Percentiles rank a stretch among this genome's conserved stretches.
These are phyloP conservation scores for Lactarius trivialis DNA, from an alignment of 768 basidiomycete genomes.

Conservation along the genomic window DNA sequence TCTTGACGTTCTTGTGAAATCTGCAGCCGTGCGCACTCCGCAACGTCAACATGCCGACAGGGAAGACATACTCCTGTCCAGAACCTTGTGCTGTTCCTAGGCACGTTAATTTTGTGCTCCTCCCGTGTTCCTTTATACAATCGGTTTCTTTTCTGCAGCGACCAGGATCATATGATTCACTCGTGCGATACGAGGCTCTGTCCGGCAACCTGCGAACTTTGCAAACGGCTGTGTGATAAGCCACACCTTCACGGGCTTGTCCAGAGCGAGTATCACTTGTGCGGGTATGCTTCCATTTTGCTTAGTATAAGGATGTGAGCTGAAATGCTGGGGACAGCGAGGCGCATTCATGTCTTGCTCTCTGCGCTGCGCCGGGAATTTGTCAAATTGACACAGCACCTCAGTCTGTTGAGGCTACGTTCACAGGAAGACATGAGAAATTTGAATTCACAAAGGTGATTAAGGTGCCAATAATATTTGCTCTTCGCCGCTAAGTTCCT, in stretches of 20 bases:
- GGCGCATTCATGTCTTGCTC: too few relatives aligned
- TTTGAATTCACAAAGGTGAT: slow-evolving; percentile 58
- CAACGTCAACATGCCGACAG: background rate
- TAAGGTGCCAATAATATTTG: background rate
- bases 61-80: background rate
- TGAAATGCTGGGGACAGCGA: background rate
- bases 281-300: slow-evolving; percentile 37
- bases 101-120: background rate
- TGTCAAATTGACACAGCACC: slow-evolving; percentile 54
- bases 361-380: slow-evolving; percentile 34
- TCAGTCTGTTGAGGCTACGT: slow-evolving; percentile 49
- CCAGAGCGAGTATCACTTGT: slow-evolving; percentile 40
- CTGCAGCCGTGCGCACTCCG: slow-evolving; percentile 7
- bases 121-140: too few relatives aligned
- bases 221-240: slow-evolving; percentile 44
- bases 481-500: background rate
- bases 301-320: background rate
- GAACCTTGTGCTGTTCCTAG: slow-evolving; percentile 1
- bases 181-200: slow-evolving; percentile 46
- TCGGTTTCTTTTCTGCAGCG: slow-evolving; percentile 28
- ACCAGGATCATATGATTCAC: slow-evolving; percentile 40
- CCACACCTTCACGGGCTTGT: slow-evolving; percentile 48
- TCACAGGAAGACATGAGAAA: slow-evolving; percentile 49
- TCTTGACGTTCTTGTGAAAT: background rate
- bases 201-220: slow-evolving; percentile 47